Conservation (phyloP, 1,139 yeast species). For the Pichia inconspicua region DNA sequence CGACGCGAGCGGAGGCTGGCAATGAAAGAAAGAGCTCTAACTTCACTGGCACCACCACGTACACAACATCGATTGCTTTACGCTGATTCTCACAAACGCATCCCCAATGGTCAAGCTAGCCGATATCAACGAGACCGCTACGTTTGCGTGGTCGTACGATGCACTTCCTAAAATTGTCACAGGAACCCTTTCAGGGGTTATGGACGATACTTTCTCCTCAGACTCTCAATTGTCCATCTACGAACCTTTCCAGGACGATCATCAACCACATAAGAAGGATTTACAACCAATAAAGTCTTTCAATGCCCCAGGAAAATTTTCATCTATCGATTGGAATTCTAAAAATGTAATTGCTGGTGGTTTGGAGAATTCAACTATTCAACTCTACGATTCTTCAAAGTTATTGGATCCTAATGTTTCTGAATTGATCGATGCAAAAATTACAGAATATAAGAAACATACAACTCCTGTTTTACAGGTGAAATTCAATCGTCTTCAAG, state of each 20-base stretch:
- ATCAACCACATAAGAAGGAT: neutral
- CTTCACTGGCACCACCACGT: neutral
- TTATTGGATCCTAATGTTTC: slow-evolving; percentile 26
- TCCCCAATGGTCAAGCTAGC: slow-evolving; percentile 66
- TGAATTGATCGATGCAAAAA: slow-evolving; percentile 35
- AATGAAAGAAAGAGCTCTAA: too few species aligned
- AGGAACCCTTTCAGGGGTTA: slow-evolving; percentile 92
- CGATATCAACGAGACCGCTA: slow-evolving; percentile 79
- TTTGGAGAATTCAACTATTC: slow-evolving; percentile 72
- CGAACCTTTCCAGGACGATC: slow-evolving; percentile 42
- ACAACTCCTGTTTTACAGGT: slow-evolving; percentile 65
- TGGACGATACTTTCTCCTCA: slow-evolving; percentile 80
- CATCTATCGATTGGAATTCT: slow-evolving; percentile 81
- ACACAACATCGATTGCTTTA: too few species aligned
- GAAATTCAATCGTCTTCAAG: slow-evolving; percentile 70
- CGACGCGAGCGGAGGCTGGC: neutral
- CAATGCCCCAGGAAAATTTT: slow-evolving; percentile 56
- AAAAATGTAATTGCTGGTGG: slow-evolving; percentile 81
- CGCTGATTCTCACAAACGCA: neutral
- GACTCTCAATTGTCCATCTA: slow-evolving; percentile 71
- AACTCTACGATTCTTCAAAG: slow-evolving; percentile 63
- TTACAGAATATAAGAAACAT: slow-evolving; percentile 50
- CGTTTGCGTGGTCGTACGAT: slow-evolving; percentile 91
- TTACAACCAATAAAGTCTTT: slow-evolving; percentile 39
- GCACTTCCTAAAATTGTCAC: slow-evolving; percentile 70